Percentiles rank a stretch among this genome's conserved stretches.
These are phyloP conservation scores for Dactylellina sp. DNA, from an alignment of 2,329 filamentous ascomycete genomes.

Conservation along the genomic window DNA sequence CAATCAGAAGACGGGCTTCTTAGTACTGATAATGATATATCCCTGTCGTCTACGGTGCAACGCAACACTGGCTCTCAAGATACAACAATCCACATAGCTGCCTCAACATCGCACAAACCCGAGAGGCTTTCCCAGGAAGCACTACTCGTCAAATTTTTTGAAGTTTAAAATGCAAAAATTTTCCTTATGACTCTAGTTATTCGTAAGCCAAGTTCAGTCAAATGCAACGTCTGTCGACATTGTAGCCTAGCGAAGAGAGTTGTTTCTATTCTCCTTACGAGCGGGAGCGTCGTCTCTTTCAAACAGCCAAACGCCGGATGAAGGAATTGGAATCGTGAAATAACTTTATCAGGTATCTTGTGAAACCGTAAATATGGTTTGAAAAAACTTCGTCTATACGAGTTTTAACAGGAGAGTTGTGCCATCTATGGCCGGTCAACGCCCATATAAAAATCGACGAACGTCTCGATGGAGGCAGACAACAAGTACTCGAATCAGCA, in stretches of 20 bases:
- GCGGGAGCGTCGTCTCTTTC: background rate
- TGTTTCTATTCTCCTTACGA: no score
- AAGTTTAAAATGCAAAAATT: conserved; percentile 17
- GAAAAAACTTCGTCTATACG: background rate
- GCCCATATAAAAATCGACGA: no score
- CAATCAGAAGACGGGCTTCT: no score
- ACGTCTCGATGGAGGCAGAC: no score
- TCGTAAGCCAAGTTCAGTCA: background rate
- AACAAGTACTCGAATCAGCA: no score
- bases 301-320: conserved; percentile 8
- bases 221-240: background rate
- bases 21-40: background rate
- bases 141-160: background rate
- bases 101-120: background rate
- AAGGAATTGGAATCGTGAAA: conserved; percentile 19
- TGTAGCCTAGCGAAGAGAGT: background rate
- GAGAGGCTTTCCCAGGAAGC: background rate
- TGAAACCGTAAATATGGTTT: conserved; percentile 7
- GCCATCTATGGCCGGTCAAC: no score
- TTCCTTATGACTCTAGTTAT: background rate
- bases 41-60: conserved; percentile 21
- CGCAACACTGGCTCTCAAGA: background rate
- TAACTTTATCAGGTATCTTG: background rate
- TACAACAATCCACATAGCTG: background rate
- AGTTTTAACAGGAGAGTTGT: no score